Evolutionary conservation across 106 monocot species (phyloP).

Genomic region (Triglochin maritima): DNA sequence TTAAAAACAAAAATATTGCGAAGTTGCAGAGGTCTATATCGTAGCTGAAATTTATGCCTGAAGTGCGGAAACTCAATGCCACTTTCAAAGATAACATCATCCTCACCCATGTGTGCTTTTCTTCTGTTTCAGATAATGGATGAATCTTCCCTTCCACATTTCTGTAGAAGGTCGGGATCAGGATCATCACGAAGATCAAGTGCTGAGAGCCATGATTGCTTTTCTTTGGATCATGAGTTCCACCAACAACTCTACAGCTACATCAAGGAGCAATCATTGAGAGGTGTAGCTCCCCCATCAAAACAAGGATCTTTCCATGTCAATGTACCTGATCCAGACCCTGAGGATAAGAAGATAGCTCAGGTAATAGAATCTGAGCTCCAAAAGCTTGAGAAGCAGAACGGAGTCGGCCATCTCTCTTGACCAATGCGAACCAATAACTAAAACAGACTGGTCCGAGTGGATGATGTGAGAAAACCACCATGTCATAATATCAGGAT

Average conservation of each 20-base stretch:
- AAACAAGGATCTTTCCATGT: slow-evolving; percentile 77
- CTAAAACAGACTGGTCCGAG: no score
- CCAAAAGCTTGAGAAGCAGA: slow-evolving; percentile 23
- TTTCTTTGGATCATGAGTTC: slow-evolving; percentile 67
- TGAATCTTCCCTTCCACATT: slow-evolving; percentile 65
- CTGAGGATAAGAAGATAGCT: slow-evolving; percentile 35
- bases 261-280: slow-evolving; percentile 39
- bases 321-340: slow-evolving; percentile 40
- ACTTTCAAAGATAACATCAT: no score
- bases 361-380: slow-evolving; percentile 60
- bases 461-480: no score
- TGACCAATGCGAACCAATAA: no score
- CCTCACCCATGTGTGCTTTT: no score
- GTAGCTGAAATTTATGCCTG: no score
- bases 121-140: slow-evolving; percentile 56
- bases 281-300: not conserved
- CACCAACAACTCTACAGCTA: slow-evolving; percentile 77
- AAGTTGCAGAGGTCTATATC: no score
- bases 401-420: not conserved
- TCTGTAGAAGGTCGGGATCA: slow-evolving; percentile 63
- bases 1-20: no score
- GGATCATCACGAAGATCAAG: slow-evolving; percentile 39
- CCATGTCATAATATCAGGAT: no score
- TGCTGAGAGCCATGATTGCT: slow-evolving; percentile 19
- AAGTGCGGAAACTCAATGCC: no score